A percentile compares a stretch with the other conserved stretches of the same genome.
Conservation (phyloP, 345 rosid genomes). For the Xanthoceras sorbifolium region DNA sequence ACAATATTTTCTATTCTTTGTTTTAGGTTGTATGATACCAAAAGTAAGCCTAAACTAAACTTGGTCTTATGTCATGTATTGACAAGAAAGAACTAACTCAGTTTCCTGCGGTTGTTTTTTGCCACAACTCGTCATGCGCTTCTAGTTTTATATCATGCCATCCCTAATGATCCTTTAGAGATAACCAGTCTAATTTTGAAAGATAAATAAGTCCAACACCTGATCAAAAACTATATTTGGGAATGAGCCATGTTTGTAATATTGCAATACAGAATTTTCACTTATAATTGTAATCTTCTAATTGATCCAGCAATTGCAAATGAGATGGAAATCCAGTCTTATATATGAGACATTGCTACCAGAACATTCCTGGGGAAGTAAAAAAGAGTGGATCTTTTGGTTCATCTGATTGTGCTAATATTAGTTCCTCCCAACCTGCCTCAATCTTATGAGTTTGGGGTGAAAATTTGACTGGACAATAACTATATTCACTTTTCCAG, state of each 20-base stretch:
- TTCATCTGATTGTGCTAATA: neutral
- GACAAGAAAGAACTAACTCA: neutral
- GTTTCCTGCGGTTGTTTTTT: neutral
- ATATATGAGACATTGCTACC: no score
- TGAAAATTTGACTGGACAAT: neutral
- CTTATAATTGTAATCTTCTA: neutral
- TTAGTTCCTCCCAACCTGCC: neutral
- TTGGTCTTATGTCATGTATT: neutral
- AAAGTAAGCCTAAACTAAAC: neutral
- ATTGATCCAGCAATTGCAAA: neutral
- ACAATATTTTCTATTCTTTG: neutral
- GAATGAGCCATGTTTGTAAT: neutral
- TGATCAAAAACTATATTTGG: neutral
- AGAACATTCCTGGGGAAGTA: neutral
- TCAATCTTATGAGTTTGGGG: neutral
- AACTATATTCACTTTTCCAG: neutral
- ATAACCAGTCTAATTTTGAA: neutral
- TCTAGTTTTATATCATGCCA: neutral
- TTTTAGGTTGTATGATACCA: neutral
- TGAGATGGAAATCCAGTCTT: neutral
- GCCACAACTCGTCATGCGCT: neutral
- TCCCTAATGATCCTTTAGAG: neutral
- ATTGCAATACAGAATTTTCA: neutral
- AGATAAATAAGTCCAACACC: neutral
- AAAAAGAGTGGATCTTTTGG: neutral